A percentile compares a stretch with the other conserved stretches of the same genome.
phyloP scores from a whole-genome alignment of 1,139 yeast genomes.

The Candida albicans region DNA sequence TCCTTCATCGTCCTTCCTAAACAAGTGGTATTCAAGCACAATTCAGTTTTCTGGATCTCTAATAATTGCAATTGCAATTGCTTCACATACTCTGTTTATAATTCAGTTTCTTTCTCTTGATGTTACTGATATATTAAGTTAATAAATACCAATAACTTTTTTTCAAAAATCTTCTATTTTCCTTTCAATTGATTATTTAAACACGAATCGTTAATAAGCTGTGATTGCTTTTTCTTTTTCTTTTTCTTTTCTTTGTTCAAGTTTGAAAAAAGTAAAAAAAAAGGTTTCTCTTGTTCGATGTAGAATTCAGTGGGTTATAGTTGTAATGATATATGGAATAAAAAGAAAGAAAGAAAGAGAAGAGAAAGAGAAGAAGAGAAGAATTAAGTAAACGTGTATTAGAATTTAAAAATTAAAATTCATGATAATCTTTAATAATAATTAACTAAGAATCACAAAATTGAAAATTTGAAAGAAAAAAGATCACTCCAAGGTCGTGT shows the following conservation, averaged over 20 bases:
- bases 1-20: background rate
- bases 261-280: background rate
- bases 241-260: background rate
- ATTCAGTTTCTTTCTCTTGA: background rate
- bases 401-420: slow-evolving; percentile 1
- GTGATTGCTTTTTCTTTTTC: background rate
- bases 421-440: too few relatives aligned
- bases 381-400: slow-evolving; percentile 1
- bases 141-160: slow-evolving; percentile 4
- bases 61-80: background rate
- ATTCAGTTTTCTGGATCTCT: background rate
- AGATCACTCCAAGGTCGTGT: background rate
- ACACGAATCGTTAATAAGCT: too few relatives aligned
- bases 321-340: too few relatives aligned
- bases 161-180: too few relatives aligned
- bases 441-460: background rate
- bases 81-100: background rate
- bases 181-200: too few relatives aligned
- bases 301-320: too few relatives aligned
- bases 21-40: background rate
- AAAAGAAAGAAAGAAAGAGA: background rate
- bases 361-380: slow-evolving; percentile 2
- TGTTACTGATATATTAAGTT: slow-evolving; percentile 4
- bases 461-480: slow-evolving; percentile 1
- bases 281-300: background rate